Evolutionary conservation across 129 eudicot genomes (phyloP), one percentile per base, ranked within the genome.

Genomic region (Rutidosis leptorrhynchoides): DNA sequence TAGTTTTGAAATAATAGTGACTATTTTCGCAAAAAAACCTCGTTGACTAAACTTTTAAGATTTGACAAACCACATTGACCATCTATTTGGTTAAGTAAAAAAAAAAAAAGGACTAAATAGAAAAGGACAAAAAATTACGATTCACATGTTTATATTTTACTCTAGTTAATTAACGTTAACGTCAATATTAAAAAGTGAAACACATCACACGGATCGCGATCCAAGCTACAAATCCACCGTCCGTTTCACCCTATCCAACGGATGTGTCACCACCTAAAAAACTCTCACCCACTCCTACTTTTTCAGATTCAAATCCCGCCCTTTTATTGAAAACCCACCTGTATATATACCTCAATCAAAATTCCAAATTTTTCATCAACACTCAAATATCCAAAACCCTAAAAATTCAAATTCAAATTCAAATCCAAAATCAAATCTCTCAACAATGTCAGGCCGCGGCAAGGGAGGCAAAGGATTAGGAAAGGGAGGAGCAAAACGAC

Each of bases 381-480:
- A 7, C 56, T 8, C 25, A 51, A 15, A 51, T n/a, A 19, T 16
- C 12, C 56, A 51, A 17, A 49, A 19, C 56, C 22, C 12, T 51
- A 51, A 51, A 51, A 51, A 5, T 51, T 51, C 12, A 17, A 6
- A 17, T 51, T 12, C 56, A 40, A 40, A 3, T 10, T 51, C 24
- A 17, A 9, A n/a, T n/a, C n/a, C n/a, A n/a, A n/a, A n/a, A n/a
- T n/a, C n/a, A n/a, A 19, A 2, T 40, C 23, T 17, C n/a, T n/a
- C 10, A 1, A 19, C 1, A 7, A 51, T 51, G 56, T 51, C 56
- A 17, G 56, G 56, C 56, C 56, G 56, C 5, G 56, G 56, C 1
- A 51, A 51, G 16, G 59, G 26, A 20, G 59, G 59, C 27, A 54
- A 54, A 20, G 59, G 59, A 10, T 54, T 54, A 54, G 59, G 59